These are phyloP conservation scores for Paraphaeosphaeria sporulosa DNA, from an alignment of 2,329 filamentous ascomycete species.

Conservation along the genomic window DNA sequence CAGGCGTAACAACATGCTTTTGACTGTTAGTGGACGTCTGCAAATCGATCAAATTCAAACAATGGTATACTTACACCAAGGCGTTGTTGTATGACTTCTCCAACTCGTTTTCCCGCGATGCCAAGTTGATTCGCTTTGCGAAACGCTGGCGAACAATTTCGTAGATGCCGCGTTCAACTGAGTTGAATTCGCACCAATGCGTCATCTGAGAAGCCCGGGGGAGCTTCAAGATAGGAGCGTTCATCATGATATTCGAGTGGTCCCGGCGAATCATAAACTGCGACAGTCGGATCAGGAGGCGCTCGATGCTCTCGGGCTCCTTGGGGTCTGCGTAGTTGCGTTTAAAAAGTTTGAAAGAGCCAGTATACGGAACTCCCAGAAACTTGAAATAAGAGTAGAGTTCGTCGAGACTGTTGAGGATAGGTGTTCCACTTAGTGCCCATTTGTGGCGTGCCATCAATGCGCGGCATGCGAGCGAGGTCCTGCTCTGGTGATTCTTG, in stretches of 20 bases:
- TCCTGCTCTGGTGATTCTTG: slow-evolving; percentile 57
- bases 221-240: slow-evolving; percentile 61
- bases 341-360: slow-evolving; percentile 53
- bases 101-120: slow-evolving; percentile 28
- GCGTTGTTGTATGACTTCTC: slow-evolving; percentile 51
- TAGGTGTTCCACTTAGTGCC: slow-evolving; percentile 55
- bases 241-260: slow-evolving; percentile 61
- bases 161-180: slow-evolving; percentile 62
- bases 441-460: slow-evolving; percentile 51
- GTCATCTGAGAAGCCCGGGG: slow-evolving; percentile 57
- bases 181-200: slow-evolving; percentile 58
- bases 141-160: slow-evolving; percentile 58
- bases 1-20: slow-evolving; percentile 57
- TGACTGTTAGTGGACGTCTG: neutral
- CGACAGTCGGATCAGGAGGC: slow-evolving; percentile 48
- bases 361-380: slow-evolving; percentile 50
- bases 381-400: slow-evolving; percentile 55
- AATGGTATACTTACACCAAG: slow-evolving; percentile 39
- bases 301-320: slow-evolving; percentile 39
- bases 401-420: slow-evolving; percentile 45
- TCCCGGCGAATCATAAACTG: slow-evolving; percentile 64
- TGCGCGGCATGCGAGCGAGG: slow-evolving; percentile 55
- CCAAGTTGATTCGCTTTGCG: slow-evolving; percentile 51
- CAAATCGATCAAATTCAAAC: neutral
- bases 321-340: slow-evolving; percentile 52